phyloP scores from a whole-genome alignment of 2,329 filamentous ascomycete species.

The Escovopsis sp. region DNA sequence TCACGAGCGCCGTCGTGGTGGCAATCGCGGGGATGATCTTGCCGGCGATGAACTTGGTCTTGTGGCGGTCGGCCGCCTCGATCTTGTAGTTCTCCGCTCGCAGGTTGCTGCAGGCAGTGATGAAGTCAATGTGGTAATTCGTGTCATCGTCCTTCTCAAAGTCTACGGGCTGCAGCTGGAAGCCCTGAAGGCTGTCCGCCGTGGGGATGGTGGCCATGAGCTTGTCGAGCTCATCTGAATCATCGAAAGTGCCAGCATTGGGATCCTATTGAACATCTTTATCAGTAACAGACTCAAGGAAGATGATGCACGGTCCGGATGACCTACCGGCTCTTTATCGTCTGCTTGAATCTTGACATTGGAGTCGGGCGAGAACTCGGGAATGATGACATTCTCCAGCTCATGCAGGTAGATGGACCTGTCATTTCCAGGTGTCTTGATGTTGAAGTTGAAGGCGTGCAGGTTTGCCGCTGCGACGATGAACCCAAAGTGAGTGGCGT shows the following conservation, averaged over 20 bases:
- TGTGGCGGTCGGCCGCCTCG: conserved; percentile 78
- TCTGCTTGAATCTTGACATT: conserved; percentile 93
- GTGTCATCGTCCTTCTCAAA: conserved; percentile 99
- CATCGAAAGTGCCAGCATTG: conserved; percentile 57
- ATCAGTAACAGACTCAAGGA: background rate
- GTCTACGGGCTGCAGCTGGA: conserved; percentile 82
- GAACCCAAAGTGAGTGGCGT: conserved; percentile 78
- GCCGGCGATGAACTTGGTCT: conserved; percentile 98
- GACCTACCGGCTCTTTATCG: conserved; percentile 70
- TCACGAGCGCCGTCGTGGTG: conserved; percentile 90
- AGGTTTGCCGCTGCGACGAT: conserved; percentile 79
- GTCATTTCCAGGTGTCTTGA: conserved; percentile 61
- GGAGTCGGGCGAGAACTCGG: conserved; percentile 82
- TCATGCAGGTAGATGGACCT: conserved; percentile 63
- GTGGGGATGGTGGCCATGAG: conserved; percentile 61
- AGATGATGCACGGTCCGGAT: background rate
- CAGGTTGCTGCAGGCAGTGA: conserved; percentile 90
- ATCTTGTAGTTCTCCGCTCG: conserved; percentile 98
- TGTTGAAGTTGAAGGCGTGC: conserved; percentile 95
- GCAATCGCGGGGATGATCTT: conserved; percentile 99
- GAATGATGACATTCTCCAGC: conserved; percentile 83
- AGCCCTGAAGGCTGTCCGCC: conserved; percentile 68
- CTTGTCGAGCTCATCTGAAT: conserved; percentile 59
- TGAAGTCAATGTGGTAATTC: conserved; percentile 98
- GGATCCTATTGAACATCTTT: conserved; percentile 44